A percentile compares a stretch with the other conserved stretches of the same genome.
Evolutionary conservation across 495 filamentous ascomycete species (phyloP).

Genomic region (Diplogelasinospora grovesii): DNA sequence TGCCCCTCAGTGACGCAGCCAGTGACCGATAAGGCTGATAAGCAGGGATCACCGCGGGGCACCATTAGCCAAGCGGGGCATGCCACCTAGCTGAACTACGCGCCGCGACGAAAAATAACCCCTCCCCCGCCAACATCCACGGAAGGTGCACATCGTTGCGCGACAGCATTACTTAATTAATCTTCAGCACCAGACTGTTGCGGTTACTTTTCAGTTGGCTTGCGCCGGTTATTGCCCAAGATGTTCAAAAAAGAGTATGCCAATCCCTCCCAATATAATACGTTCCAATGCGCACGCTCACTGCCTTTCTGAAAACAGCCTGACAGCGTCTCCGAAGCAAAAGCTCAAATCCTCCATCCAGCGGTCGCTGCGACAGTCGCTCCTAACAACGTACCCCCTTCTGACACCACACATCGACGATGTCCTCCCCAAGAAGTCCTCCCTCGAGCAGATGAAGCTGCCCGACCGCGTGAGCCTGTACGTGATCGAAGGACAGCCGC

Average conservation of each 20-base stretch:
- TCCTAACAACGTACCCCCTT: constrained; percentile 77
- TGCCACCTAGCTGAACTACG: no score
- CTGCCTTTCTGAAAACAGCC: constrained; percentile 40
- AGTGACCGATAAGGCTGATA: no score
- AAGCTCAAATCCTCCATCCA: constrained; percentile 98
- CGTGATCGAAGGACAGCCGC: constrained; percentile 62
- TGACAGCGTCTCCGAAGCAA: constrained; percentile 72
- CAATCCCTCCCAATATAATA: no score
- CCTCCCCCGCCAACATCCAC: no score
- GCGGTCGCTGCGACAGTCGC: constrained; percentile 71
- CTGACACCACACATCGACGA: constrained; percentile 88
- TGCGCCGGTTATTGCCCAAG: no score
- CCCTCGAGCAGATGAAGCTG: constrained; percentile 85
- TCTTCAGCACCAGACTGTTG: constrained; percentile 5
- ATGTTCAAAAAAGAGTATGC: constrained; percentile 93
- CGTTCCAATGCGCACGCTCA: no score
- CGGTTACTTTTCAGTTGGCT: no score
- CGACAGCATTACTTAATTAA: no score
- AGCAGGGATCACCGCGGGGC: no score
- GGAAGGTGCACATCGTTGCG: no score
- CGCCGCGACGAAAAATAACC: no score
- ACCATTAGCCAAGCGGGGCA: background rate
- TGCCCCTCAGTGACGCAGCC: constrained; percentile 12
- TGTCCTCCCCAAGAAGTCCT: constrained; percentile 91
- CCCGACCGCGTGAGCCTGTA: constrained; percentile 86